Conservation (phyloP, 1,139 yeast species). For the Komagataea norvegica region DNA sequence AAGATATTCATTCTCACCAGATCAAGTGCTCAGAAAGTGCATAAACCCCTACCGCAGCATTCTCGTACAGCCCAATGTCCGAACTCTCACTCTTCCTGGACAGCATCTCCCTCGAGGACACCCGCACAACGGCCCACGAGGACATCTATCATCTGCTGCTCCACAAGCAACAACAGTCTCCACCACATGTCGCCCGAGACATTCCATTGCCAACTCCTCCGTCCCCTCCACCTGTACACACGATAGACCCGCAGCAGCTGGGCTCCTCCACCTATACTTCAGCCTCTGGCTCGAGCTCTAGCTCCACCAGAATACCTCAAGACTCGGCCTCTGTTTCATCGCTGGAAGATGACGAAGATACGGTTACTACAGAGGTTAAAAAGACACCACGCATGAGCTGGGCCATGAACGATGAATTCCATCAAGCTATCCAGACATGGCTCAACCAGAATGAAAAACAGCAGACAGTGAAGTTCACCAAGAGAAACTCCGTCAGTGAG, state of each 20-base stretch:
- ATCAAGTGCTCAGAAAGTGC: too few species aligned
- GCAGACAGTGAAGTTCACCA: constrained; percentile 4
- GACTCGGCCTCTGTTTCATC: constrained; percentile 10
- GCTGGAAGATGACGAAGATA: constrained; percentile 8
- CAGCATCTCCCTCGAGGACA: constrained; percentile 10
- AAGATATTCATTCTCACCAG: too few species aligned
- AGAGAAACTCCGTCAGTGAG: constrained; percentile 6
- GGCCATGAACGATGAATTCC: constrained; percentile 24
- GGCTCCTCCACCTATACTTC: constrained; percentile 8
- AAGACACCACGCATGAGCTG: constrained; percentile 14
- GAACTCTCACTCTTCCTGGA: constrained; percentile 10
- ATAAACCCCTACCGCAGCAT: too few species aligned
- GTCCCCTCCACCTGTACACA: constrained; percentile 11
- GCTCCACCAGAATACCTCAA: constrained; percentile 6
- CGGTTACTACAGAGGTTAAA: too few species aligned
- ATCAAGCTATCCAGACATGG: constrained; percentile 22
- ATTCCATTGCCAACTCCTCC: constrained; percentile 9
- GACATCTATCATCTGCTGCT: constrained; percentile 10
- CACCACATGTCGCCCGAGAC: neutral
- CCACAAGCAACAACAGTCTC: constrained; percentile 3
- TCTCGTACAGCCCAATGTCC: too few species aligned
- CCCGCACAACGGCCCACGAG: constrained; percentile 3
- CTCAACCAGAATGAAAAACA: constrained; percentile 19
- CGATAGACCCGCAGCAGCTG: constrained; percentile 19
- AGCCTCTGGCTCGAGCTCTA: constrained; percentile 7